Evolutionary conservation across 2,329 filamentous ascomycete species (phyloP), one percentile per base, ranked within the genome.

Genomic region (Madurella fahalii): DNA sequence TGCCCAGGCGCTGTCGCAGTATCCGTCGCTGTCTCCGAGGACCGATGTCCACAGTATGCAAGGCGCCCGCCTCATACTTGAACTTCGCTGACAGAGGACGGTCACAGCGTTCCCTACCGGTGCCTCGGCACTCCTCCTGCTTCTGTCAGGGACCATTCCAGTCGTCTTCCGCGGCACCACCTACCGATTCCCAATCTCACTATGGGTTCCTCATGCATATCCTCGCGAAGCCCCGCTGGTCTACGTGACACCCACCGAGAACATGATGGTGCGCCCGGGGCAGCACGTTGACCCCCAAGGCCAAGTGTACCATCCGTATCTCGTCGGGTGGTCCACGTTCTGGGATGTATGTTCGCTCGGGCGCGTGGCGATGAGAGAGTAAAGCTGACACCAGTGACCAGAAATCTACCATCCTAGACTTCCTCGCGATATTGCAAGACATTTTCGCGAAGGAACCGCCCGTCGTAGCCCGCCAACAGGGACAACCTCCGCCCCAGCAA

Each of bases 271-370:
- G 41, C 82, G 93, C 17, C 90, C 92, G 1, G 94, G 94, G 0
- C 94, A 99, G 68, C 91, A 99, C 75, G 91, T 99, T 57, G 91
- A 94, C 66, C 85, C 89, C 5, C 93, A 97, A 66, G 94, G 94
- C 25, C 86, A 89, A 68, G 83, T 97, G 60, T 99, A 97, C 69
- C 94, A 99, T 69, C 94, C 94, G 39, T 99, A 97, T 69, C 76
- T 99, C 45, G 89, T 90, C 32, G 86, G 90, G 58, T 99, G 94
- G 94, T 76, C 80, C 32, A 85, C 90, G 61, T 93, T 89, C 64
- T 94, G 89, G 88, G 90, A 96, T 82, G 90, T 95, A 71, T 75
- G 30, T 47, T 34, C 8, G 43, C 31, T 11, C 2, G 2, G 16
- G 3, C 32, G 16, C 11, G 2, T 49, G 18, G 17, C 2, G 3